Base-by-base conservation (phyloP, 306 rosid genomes). In the Senna siamea region DNA sequence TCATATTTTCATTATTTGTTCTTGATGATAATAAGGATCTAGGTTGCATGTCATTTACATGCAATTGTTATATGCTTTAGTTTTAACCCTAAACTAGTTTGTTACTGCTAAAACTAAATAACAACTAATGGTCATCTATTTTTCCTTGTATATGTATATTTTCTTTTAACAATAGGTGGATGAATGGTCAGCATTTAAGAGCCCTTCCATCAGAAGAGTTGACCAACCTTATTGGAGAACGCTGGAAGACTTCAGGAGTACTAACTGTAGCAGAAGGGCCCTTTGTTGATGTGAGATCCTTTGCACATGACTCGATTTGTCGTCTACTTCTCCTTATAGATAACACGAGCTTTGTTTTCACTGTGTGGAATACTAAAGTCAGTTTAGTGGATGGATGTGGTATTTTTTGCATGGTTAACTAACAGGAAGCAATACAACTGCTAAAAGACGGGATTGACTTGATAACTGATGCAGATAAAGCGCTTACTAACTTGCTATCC, bases 381-480 rank as follows among this genome's bases (percentile, higher is more conserved):
- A 32, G 18, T 81, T 12, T 28, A 41, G 2, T 75, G 76, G 28
- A 61, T 63, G 30, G 43, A 50, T 59, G 22, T 34, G n/a, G n/a
- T n/a, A n/a, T n/a, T n/a, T n/a, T 56, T 32, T 62, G 17, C 61
- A 35, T 68, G 44, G 65, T 77, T 51, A 76, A 63, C 54, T 44
- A 28, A 71, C 85, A 94, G 99, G 99, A 92, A 59, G 86, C 93
- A 15, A 72, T 86, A 69, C 81, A 92, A 76, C 88, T 88, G 56
- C 97, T 94, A 14, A 94, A 92, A 82, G 97, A 89, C 80, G 96
- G 92, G 76, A 88, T 94, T 70, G 93, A 89, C 75, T 83, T 94
- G 89, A 76, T 86, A 80, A 78, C 87, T 65, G 97, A 94, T 77
- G 90, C 95, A 59, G 96, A 90, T 68, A 88, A 84, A 69, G 85